phyloP scores from a whole-genome alignment of 148 eudicot species.

The Pouteria glomerata region DNA sequence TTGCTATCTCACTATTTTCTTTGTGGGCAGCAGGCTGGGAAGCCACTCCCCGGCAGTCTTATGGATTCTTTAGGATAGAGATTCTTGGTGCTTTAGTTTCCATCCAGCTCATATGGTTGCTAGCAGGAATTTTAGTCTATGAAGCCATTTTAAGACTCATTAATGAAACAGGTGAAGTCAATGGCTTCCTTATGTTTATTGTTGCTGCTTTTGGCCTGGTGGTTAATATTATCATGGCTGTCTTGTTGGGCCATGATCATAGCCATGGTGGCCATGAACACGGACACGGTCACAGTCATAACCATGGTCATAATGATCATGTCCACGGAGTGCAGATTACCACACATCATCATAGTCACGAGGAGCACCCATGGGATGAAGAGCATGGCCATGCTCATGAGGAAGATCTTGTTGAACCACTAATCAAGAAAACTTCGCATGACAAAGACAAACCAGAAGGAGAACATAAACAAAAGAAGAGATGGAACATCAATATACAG shows the following conservation, averaged over 20 bases:
- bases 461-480: slow-evolving; percentile 30
- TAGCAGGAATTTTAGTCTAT: slow-evolving; percentile 80
- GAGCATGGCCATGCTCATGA: slow-evolving; percentile 36
- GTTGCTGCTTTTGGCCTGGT: slow-evolving; percentile 72
- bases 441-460: slow-evolving; percentile 13
- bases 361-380: neutral
- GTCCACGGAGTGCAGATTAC: slow-evolving; percentile 28
- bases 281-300: slow-evolving; percentile 3
- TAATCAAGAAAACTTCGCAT: slow-evolving; percentile 25
- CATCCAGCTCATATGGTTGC: slow-evolving; percentile 89
- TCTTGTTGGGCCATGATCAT: slow-evolving; percentile 73
- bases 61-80: slow-evolving; percentile 84
- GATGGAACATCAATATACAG: slow-evolving; percentile 66
- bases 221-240: slow-evolving; percentile 69
- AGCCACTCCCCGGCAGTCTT: slow-evolving; percentile 85
- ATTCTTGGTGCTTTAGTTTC: slow-evolving; percentile 87
- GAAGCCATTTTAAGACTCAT: slow-evolving; percentile 63
- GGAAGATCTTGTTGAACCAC: slow-evolving; percentile 38
- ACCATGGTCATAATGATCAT: slow-evolving; percentile 14
- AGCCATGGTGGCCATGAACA: slow-evolving; percentile 45
- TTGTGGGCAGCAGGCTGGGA: slow-evolving; percentile 98
- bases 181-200: slow-evolving; percentile 77
- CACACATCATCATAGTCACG: slow-evolving; percentile 10
- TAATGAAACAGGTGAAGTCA: slow-evolving; percentile 51
- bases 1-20: slow-evolving; percentile 83